phyloP scores from a whole-genome alignment of 306 rosid species.

The Citrullus amarus region DNA sequence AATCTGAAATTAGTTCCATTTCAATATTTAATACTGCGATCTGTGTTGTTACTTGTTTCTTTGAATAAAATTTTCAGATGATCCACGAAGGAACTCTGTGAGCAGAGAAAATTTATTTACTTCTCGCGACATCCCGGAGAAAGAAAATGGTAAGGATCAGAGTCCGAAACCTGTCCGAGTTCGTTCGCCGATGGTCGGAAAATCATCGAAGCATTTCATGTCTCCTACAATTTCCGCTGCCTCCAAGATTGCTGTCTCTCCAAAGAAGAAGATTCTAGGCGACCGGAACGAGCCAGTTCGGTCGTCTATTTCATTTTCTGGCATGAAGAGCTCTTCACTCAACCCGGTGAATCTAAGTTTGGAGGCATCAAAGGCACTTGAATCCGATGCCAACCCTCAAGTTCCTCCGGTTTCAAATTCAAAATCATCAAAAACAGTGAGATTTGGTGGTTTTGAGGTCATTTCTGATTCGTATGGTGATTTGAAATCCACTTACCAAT shows the following conservation, averaged over 20 bases:
- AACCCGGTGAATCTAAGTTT: constrained; percentile 33
- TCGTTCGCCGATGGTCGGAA: constrained; percentile 48
- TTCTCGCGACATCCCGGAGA: constrained; percentile 36
- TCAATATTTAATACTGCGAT: neutral
- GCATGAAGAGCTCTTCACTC: constrained; percentile 24
- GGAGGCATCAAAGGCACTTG: constrained; percentile 18
- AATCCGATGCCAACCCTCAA: neutral
- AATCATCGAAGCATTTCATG: constrained; percentile 67
- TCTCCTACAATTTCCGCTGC: constrained; percentile 85
- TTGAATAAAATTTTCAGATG: constrained; percentile 21
- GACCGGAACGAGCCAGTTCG: constrained; percentile 57
- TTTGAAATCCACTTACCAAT: neutral
- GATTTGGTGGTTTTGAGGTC: neutral
- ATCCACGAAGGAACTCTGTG: constrained; percentile 30
- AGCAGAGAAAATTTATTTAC: constrained; percentile 25
- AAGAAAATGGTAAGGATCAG: constrained; percentile 64
- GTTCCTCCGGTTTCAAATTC: constrained; percentile 10
- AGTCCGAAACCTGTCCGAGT: constrained; percentile 24
- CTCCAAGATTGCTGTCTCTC: constrained; percentile 48
- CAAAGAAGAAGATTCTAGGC: constrained; percentile 50
- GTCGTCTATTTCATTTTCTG: constrained; percentile 22
- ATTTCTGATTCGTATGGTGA: neutral
- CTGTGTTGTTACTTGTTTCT: neutral
- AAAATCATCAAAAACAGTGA: constrained; percentile 18
- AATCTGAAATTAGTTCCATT: neutral